Evolutionary conservation across 2,329 filamentous ascomycete species (phyloP).

Genomic region (Byssochlamys sp.): DNA sequence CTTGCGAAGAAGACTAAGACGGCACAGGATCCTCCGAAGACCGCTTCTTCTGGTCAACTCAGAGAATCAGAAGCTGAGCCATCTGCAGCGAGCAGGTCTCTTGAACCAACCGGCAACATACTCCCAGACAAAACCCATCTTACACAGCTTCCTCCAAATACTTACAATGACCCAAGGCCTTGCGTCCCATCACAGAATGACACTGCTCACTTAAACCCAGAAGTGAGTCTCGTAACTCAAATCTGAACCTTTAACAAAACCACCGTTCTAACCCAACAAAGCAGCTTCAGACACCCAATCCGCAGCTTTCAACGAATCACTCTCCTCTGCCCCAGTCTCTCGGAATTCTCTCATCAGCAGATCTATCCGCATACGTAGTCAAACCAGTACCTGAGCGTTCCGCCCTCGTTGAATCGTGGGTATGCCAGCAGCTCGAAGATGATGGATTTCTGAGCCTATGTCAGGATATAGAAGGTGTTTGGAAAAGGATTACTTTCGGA

Average conservation of each 20-base stretch:
- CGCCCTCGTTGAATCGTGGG: slow-evolving; percentile 28
- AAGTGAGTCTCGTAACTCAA: not conserved
- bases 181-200: not conserved
- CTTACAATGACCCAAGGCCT: not conserved
- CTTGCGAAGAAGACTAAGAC: slow-evolving; percentile 11
- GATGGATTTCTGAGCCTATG: slow-evolving; percentile 32
- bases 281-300: not conserved
- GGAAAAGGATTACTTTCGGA: slow-evolving; percentile 33
- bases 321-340: not conserved
- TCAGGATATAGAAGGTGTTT: slow-evolving; percentile 31
- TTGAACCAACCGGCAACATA: not conserved
- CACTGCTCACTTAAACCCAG: not conserved
- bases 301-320: not conserved
- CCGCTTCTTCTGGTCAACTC: not conserved
- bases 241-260: not conserved
- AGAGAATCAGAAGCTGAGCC: not conserved
- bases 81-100: not conserved
- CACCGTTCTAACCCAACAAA: not conserved
- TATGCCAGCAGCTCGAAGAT: slow-evolving; percentile 33
- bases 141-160: not conserved
- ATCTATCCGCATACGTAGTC: slow-evolving; percentile 23
- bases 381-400: slow-evolving; percentile 23
- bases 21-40: slow-evolving; percentile 4
- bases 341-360: slow-evolving; percentile 7
- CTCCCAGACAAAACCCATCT: not conserved